phyloP scores from a whole-genome alignment of 2,329 filamentous ascomycete genomes.

The Raffaelea ambrosiae region DNA sequence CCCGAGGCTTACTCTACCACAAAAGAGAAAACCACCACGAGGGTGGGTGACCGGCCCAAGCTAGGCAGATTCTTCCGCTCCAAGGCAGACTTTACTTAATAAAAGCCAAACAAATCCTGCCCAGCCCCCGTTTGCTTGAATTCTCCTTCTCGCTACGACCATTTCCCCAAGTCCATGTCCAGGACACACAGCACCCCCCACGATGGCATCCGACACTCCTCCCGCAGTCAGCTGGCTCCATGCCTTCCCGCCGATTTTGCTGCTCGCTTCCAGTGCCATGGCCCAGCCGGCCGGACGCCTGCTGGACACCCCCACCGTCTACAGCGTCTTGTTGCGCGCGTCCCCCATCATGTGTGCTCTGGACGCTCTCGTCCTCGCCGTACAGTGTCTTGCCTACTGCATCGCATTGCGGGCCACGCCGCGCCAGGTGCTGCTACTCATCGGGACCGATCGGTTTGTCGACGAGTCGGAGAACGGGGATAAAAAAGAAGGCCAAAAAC shows the following conservation, averaged over 20 bases:
- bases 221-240: conserved; percentile 2
- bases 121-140: too few species aligned
- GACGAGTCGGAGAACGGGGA: not conserved
- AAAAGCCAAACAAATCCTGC: too few species aligned
- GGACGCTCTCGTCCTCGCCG: conserved; percentile 1
- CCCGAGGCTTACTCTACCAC: too few species aligned
- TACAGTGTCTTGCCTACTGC: conserved; percentile 5
- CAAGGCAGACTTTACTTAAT: too few species aligned
- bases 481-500: not conserved
- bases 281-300: conserved; percentile 6
- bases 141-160: too few species aligned
- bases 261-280: conserved; percentile 5
- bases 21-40: too few species aligned
- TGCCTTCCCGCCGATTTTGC: conserved; percentile 3
- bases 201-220: not conserved
- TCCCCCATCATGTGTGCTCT: conserved; percentile 7
- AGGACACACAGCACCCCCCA: too few species aligned
- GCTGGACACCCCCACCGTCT: not conserved
- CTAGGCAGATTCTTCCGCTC: too few species aligned
- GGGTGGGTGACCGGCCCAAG: too few species aligned
- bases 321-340: conserved; percentile 4
- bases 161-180: too few species aligned
- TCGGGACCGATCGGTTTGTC: conserved; percentile 1
- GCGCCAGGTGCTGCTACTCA: not conserved
- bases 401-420: not conserved